These are phyloP conservation scores for Aspergillus viridinutans DNA, from an alignment of 2,329 filamentous ascomycete genomes.

Conservation along the genomic window DNA sequence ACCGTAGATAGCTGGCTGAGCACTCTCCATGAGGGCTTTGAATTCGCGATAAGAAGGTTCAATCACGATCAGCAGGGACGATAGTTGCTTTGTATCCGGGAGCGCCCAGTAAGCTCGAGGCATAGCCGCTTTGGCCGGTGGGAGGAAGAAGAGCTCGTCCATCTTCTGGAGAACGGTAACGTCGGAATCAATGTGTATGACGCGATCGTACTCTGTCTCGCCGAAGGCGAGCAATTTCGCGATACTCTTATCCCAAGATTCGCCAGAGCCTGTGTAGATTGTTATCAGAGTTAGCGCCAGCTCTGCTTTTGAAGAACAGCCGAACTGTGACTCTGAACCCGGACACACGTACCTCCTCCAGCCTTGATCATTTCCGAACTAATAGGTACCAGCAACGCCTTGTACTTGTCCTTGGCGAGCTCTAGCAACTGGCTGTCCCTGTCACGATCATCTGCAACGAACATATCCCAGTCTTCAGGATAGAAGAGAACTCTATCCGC, in stretches of 20 bases:
- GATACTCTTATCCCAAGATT: conserved; percentile 60
- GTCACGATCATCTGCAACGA: conserved; percentile 25
- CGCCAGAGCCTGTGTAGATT: conserved; percentile 24
- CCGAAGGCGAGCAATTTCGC: conserved; percentile 68
- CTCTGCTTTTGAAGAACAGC: background rate
- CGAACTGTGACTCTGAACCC: background rate
- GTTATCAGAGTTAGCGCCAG: background rate
- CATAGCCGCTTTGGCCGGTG: conserved; percentile 59
- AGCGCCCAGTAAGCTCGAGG: conserved; percentile 68
- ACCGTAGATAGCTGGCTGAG: conserved; percentile 23
- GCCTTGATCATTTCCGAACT: conserved; percentile 33
- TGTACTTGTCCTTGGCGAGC: conserved; percentile 47
- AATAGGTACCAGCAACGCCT: conserved; percentile 48
- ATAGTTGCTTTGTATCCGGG: conserved; percentile 51
- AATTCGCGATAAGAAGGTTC: conserved; percentile 53
- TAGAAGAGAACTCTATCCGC: conserved; percentile 41
- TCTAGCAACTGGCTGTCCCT: conserved; percentile 45
- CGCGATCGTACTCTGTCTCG: conserved; percentile 58
- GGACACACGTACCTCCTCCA: conserved; percentile 19
- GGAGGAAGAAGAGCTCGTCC: conserved; percentile 69
- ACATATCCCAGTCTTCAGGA: conserved; percentile 37
- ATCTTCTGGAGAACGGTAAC: conserved; percentile 58
- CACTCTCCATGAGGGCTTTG: conserved; percentile 24
- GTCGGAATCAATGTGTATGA: conserved; percentile 61
- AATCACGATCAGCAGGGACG: conserved; percentile 60